Percentiles rank a stretch among this genome's conserved stretches.
Evolutionary conservation across 441 rosid genomes (phyloP).

Genomic region (Euphorbia celastroides): DNA sequence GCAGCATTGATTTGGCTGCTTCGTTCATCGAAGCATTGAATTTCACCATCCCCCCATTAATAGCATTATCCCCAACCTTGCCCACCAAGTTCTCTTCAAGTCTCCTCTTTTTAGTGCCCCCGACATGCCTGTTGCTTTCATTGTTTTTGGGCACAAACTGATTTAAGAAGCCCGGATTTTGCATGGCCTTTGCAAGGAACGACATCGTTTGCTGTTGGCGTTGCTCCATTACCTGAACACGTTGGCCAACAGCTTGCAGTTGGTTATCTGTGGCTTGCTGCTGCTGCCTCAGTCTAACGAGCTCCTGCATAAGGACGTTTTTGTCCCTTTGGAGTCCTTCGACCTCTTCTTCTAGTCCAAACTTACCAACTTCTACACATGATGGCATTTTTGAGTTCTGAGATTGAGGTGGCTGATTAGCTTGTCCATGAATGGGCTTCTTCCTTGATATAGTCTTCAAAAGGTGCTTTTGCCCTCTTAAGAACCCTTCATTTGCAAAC

Average conservation of each 20-base stretch:
- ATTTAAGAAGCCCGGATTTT: constrained; percentile 66
- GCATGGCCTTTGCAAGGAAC: constrained; percentile 79
- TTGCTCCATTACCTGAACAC: constrained; percentile 78
- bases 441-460: constrained; percentile 54
- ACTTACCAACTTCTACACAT: constrained; percentile 65
- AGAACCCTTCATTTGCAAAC: constrained; percentile 76
- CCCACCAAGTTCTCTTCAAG: constrained; percentile 44
- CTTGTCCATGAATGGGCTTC: constrained; percentile 45
- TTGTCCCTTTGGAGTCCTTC: constrained; percentile 66
- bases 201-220: constrained; percentile 87
- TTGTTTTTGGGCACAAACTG: constrained; percentile 69
- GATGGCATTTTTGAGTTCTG: constrained; percentile 26
- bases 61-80: constrained; percentile 23
- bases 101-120: constrained; percentile 73
- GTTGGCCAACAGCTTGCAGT: constrained; percentile 50
- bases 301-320: constrained; percentile 58
- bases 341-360: constrained; percentile 74
- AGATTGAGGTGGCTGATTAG: constrained; percentile 42
- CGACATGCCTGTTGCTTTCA: constrained; percentile 54
- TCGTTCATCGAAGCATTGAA: constrained; percentile 74
- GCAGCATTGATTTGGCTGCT: constrained; percentile 64
- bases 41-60: constrained; percentile 72
- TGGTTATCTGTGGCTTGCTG: constrained; percentile 66
- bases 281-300: constrained; percentile 58
- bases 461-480: constrained; percentile 60